Conservation (phyloP, 345 rosid species). For the Gossypium thurberi region DNA sequence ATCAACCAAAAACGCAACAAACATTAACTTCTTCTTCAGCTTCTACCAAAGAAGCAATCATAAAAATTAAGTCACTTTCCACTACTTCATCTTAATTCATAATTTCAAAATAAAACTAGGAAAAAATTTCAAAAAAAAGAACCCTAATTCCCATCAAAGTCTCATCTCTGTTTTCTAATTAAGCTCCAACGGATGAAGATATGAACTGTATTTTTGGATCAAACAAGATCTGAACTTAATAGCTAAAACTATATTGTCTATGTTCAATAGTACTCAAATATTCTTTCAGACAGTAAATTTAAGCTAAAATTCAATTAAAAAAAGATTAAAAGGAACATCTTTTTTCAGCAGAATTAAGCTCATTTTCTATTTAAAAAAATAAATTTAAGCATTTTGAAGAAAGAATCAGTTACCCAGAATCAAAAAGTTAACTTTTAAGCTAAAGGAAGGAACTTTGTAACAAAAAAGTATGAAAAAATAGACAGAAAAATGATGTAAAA, state of each 20-base stretch:
- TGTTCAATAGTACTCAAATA: too few relatives aligned
- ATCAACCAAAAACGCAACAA: conserved; percentile 14
- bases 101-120: not conserved
- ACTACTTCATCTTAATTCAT: not conserved
- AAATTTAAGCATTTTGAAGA: not conserved
- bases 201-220: not conserved
- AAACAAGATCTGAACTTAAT: too few relatives aligned
- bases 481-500: not conserved
- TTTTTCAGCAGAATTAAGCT: not conserved
- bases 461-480: not conserved
- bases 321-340: too few relatives aligned
- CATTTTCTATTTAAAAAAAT: not conserved
- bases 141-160: not conserved
- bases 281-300: not conserved
- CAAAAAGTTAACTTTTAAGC: not conserved
- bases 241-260: too few relatives aligned
- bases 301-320: not conserved
- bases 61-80: not conserved
- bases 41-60: not conserved
- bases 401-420: not conserved
- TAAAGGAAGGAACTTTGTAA: not conserved
- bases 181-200: not conserved
- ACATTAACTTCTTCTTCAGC: conserved; percentile 1
- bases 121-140: not conserved
- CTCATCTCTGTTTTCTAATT: not conserved